Conservation (phyloP, 139 green algal species). For the Volvox reticuliferus region DNA sequence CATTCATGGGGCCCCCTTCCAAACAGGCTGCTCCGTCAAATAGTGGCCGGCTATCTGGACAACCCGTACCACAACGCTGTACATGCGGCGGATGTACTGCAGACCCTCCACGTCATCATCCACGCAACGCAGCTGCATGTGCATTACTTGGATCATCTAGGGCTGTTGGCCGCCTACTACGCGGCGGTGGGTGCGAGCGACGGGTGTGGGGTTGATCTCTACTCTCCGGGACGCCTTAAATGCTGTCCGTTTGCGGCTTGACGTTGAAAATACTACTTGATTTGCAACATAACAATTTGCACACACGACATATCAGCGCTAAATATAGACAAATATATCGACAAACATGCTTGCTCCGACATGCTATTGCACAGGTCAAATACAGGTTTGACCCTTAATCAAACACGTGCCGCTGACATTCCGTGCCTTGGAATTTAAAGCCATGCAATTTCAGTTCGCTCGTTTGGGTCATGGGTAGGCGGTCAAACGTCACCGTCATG, state of each 20-base stretch:
- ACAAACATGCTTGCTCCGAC: no score
- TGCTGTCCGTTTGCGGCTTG: neutral
- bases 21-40: conserved; percentile 45
- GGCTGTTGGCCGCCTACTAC: conserved; percentile 58
- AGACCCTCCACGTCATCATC: conserved; percentile 62
- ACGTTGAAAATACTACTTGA: no score
- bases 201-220: neutral
- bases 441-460: no score
- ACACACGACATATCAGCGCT: no score
- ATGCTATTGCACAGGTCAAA: no score
- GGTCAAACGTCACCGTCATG: no score
- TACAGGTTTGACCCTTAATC: no score
- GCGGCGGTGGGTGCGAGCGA: conserved; percentile 42
- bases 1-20: neutral
- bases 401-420: no score
- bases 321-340: neutral
- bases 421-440: no score
- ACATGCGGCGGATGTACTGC: conserved; percentile 63
- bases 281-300: no score
- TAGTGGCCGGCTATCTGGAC: conserved; percentile 54
- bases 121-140: conserved; percentile 43
- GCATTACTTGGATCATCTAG: conserved; percentile 48
- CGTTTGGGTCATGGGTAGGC: no score
- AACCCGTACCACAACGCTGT: conserved; percentile 70
- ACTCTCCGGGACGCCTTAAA: neutral